Evolutionary conservation across 2,329 filamentous ascomycete genomes (phyloP).

Genomic region (Fusarium pseudocircinatum): DNA sequence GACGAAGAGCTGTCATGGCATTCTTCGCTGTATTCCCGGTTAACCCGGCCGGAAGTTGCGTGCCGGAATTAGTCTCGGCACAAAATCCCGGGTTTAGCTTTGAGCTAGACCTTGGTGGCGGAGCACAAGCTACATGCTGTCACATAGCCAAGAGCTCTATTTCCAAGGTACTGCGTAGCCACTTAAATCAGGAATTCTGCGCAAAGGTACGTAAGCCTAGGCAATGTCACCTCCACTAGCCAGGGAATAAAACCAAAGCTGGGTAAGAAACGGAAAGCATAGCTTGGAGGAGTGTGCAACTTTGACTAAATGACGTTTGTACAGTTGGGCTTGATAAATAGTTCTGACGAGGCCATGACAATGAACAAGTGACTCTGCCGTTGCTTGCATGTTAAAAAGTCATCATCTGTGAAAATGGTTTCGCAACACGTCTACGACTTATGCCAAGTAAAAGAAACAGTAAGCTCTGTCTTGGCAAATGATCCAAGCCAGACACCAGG

Average conservation of each 20-base stretch:
- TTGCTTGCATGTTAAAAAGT: background rate
- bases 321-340: background rate
- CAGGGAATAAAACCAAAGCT: background rate
- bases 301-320: constrained; percentile 6
- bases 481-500: constrained; percentile 63
- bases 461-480: constrained; percentile 66
- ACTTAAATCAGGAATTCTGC: background rate
- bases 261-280: background rate
- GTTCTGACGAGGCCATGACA: background rate
- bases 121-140: background rate
- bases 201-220: constrained; percentile 9
- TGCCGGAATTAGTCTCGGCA: constrained; percentile 17
- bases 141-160: background rate
- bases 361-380: background rate
- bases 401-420: constrained; percentile 33
- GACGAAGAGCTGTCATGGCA: background rate
- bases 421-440: constrained; percentile 55
- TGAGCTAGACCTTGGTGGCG: background rate
- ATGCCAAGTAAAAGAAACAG: constrained; percentile 62
- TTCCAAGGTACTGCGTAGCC: background rate
- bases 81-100: background rate
- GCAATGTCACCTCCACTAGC: background rate
- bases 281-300: background rate
- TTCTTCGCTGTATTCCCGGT: background rate
- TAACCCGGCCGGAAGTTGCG: constrained; percentile 22